phyloP scores from a whole-genome alignment of 495 filamentous ascomycete species.

The Xylaria scruposa region DNA sequence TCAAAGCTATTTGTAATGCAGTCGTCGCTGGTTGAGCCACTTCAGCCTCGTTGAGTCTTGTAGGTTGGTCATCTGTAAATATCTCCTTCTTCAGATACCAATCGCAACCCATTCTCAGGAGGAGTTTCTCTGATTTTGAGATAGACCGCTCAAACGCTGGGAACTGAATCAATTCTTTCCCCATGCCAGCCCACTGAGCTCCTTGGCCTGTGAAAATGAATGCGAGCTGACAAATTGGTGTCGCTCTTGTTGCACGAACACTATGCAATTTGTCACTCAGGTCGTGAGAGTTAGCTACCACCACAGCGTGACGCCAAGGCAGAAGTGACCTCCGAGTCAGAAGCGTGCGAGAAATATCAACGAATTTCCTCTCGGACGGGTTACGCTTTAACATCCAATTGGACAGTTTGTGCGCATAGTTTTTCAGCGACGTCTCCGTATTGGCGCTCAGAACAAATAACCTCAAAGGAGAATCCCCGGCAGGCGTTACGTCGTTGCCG shows the following conservation, averaged over 20 bases:
- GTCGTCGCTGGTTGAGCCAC: conserved; percentile 41
- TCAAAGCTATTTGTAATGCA: conserved; percentile 55
- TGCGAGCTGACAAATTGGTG: conserved; percentile 37
- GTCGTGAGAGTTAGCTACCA: conserved; percentile 37
- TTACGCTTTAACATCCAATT: background rate
- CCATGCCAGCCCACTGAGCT: conserved; percentile 62
- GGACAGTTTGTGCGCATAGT: conserved; percentile 12
- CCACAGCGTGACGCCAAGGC: conserved; percentile 42
- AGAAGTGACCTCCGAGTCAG: conserved; percentile 45
- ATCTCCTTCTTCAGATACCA: conserved; percentile 45
- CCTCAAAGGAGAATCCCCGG: background rate
- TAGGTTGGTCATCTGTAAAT: conserved; percentile 28
- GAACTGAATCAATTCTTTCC: conserved; percentile 50
- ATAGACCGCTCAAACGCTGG: conserved; percentile 43
- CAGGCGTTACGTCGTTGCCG: background rate
- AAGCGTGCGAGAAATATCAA: conserved; percentile 45
- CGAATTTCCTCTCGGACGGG: background rate
- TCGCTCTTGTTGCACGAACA: conserved; percentile 27
- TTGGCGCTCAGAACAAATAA: conserved; percentile 12
- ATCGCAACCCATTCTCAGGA: conserved; percentile 41
- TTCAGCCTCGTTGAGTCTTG: conserved; percentile 38
- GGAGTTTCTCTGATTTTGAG: conserved; percentile 37
- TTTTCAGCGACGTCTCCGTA: conserved; percentile 37
- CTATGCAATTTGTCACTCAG: conserved; percentile 34
- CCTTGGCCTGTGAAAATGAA: conserved; percentile 53